Evolutionary conservation across 805 yeast genomes (phyloP).

Genomic region (Komagataella ulmi): DNA sequence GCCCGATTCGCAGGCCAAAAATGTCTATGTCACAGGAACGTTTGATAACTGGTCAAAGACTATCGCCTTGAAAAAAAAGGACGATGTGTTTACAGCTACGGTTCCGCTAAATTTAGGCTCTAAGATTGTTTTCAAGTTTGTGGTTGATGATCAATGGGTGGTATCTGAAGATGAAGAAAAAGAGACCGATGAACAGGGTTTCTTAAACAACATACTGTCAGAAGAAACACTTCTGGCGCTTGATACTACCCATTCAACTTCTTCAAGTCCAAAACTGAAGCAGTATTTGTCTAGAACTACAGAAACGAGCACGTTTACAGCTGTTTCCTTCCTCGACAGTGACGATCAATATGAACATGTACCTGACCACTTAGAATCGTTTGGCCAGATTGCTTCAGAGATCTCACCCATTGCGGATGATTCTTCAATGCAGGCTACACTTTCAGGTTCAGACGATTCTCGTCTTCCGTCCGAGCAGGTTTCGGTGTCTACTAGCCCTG

Average conservation of each 20-base stretch:
- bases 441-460: neutral
- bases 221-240: neutral
- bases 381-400: neutral
- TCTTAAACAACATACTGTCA: conserved; percentile 35
- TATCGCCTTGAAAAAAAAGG: conserved; percentile 25
- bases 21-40: conserved; percentile 45
- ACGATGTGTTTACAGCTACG: conserved; percentile 29
- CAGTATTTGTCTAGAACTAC: neutral
- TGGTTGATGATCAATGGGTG: conserved; percentile 47
- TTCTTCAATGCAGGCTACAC: neutral
- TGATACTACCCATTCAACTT: neutral
- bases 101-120: conserved; percentile 15
- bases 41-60: conserved; percentile 44
- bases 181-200: conserved; percentile 29
- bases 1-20: neutral
- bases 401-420: neutral
- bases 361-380: neutral
- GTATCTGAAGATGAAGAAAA: conserved; percentile 23
- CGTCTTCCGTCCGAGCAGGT: neutral
- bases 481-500: neutral
- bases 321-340: neutral
- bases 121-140: conserved; percentile 16
- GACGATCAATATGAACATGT: neutral
- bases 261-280: neutral
- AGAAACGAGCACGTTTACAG: neutral